Percentiles rank a stretch among this genome's conserved stretches.
Conservation (phyloP, 768 basidiomycete species). For the Russula abietina region DNA sequence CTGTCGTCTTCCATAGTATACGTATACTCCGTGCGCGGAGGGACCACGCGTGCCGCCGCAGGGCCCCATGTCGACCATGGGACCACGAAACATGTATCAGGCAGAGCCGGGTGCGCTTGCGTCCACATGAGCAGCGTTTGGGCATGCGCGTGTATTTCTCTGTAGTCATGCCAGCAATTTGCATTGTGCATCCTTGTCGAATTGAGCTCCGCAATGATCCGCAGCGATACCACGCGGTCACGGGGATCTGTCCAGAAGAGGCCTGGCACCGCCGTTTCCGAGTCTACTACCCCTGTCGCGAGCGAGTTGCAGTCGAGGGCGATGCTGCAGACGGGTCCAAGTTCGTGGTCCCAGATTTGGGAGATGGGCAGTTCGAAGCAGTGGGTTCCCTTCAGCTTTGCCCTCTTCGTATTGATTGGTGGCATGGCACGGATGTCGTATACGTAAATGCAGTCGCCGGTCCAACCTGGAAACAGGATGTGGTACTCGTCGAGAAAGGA, state of each 20-base stretch:
- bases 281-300: not conserved
- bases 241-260: not conserved
- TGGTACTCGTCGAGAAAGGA: conserved; percentile 13
- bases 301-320: conserved; percentile 2
- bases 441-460: conserved; percentile 8
- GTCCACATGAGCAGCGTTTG: conserved; percentile 10
- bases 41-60: not conserved
- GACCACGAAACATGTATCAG: conserved; percentile 2
- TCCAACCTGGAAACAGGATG: conserved; percentile 13
- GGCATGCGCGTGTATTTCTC: conserved; percentile 4
- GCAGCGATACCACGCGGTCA: conserved; percentile 2
- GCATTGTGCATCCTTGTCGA: not conserved
- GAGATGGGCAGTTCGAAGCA: conserved; percentile 9
- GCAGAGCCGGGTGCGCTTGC: not conserved
- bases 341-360: not conserved
- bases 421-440: conserved; percentile 14
- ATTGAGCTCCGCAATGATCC: not conserved
- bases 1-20: not conserved
- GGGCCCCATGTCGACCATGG: conserved; percentile 8
- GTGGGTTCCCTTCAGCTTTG: conserved; percentile 11
- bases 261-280: not conserved
- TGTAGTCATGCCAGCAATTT: not conserved
- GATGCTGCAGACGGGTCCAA: not conserved
- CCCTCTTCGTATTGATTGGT: not conserved
- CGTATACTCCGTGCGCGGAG: too few relatives aligned